Conservation (phyloP, 1,284 basidiomycete genomes). For the Naganishia cerealis region DNA sequence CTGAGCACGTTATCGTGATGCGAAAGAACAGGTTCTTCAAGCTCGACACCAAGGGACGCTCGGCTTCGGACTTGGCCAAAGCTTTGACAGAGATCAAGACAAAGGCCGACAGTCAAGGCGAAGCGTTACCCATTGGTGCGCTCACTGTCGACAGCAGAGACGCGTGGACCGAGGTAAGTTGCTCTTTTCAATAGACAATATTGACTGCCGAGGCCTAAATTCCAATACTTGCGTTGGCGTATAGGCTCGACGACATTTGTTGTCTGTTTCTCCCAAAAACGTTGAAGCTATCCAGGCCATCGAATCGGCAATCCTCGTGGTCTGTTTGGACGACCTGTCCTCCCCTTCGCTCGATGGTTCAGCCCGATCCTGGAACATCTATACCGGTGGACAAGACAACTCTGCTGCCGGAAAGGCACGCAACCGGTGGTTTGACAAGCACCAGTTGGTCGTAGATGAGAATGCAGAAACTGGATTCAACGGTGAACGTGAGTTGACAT, state of each 20-base stretch:
- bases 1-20: slow-evolving; percentile 87
- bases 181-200: neutral
- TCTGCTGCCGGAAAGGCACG: slow-evolving; percentile 59
- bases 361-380: slow-evolving; percentile 77
- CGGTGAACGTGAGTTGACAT: slow-evolving; percentile 55
- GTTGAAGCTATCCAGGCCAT: slow-evolving; percentile 72
- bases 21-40: slow-evolving; percentile 89
- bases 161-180: slow-evolving; percentile 74
- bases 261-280: slow-evolving; percentile 68
- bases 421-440: slow-evolving; percentile 97
- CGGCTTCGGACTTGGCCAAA: slow-evolving; percentile 73
- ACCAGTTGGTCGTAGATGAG: slow-evolving; percentile 88
- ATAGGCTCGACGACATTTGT: slow-evolving; percentile 66
- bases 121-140: slow-evolving; percentile 70
- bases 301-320: slow-evolving; percentile 83
- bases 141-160: slow-evolving; percentile 88
- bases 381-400: slow-evolving; percentile 71
- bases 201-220: neutral
- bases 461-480: slow-evolving; percentile 90
- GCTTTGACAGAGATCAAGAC: slow-evolving; percentile 78
- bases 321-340: slow-evolving; percentile 71
- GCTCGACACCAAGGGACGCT: slow-evolving; percentile 65
- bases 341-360: slow-evolving; percentile 56
- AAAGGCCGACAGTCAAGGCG: slow-evolving; percentile 58
- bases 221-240: neutral